These are phyloP conservation scores for Cystobasidium onofrii DNA, from an alignment of 768 basidiomycete species.

Conservation along the genomic window DNA sequence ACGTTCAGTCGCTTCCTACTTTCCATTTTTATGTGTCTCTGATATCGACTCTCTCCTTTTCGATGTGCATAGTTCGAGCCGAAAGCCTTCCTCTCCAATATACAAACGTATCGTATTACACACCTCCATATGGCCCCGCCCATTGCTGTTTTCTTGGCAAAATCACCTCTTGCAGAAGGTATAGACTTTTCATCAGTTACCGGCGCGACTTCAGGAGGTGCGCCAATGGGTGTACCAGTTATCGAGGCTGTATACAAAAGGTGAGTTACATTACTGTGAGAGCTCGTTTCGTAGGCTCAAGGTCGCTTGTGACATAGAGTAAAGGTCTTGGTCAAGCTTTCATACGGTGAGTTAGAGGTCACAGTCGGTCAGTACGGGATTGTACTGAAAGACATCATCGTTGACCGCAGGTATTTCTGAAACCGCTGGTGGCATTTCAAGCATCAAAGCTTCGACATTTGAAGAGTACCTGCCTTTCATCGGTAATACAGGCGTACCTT, in stretches of 20 bases:
- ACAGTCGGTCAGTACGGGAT: neutral
- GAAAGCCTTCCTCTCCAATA: constrained; percentile 38
- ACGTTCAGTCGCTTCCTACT: neutral
- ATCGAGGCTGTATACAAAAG: constrained; percentile 40
- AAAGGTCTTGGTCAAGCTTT: neutral
- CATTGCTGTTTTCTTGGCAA: constrained; percentile 42
- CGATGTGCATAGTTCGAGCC: constrained; percentile 39
- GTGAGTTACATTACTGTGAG: constrained; percentile 34
- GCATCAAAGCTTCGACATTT: constrained; percentile 36
- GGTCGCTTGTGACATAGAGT: neutral
- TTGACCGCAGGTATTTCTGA: constrained; percentile 38
- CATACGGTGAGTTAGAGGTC: neutral
- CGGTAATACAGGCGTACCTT: constrained; percentile 22
- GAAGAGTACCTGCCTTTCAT: constrained; percentile 35
- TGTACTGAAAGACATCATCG: neutral
- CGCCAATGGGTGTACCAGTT: constrained; percentile 38
- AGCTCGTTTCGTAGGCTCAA: constrained; percentile 37
- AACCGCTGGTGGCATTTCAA: constrained; percentile 38
- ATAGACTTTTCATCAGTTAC: constrained; percentile 40
- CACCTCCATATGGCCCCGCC: constrained; percentile 44
- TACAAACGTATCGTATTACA: constrained; percentile 38
- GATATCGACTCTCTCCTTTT: neutral
- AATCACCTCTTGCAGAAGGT: constrained; percentile 31
- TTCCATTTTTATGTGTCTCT: neutral
- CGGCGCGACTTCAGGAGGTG: constrained; percentile 41